Base-by-base conservation (phyloP, 495 filamentous ascomycete genomes). In the Talaromyces thailandensis region DNA sequence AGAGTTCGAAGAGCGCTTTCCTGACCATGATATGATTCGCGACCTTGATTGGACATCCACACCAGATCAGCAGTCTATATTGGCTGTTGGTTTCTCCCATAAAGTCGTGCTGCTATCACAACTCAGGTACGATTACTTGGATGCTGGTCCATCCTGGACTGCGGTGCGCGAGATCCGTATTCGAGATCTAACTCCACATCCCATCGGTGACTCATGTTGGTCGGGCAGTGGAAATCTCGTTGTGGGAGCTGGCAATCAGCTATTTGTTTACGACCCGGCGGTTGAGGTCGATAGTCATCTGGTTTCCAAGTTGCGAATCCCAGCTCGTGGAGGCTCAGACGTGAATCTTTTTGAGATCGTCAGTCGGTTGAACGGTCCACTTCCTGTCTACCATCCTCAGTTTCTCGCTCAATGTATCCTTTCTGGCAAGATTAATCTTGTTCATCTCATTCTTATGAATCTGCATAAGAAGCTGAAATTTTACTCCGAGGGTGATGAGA, bases 31-130 rank as follows among this genome's bases (percentile, higher is more conserved):
- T 62, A 82, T 82, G 16, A 93, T 98, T 35, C 81, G 85, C 64
- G 93, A 96, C 68, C 81, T 97, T 7, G 92, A 96, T 68, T 98
- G 93, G 93, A 93, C 93, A 1, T 93, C 90, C 7, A 96, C 93
- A 0, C 92, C 93, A 0, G 92, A 96, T 66, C 85, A 83, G 65
- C 93, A 97, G 70, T 93, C 91, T 2, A 90, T 98, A 62, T 82
- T 98, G 12, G 90, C 93, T 7, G 90, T 97, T 37, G 93, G 93
- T 5, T 97, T 96, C 69, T 86, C 87, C 12, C 89, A 93, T 65
- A 84, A 88, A 59, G 88, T 98, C 23, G 69, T 94, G 28, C 79
- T 98, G 3, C 79, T 96, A n/a, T 87, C 89, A 24, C 93, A 98
- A 71, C 87, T 96, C 75, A 88, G 93, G 24, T 98, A 93, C 68